Evolutionary conservation across 176 grass and related monocot genomes (phyloP), one percentile per base, ranked within the genome.

Genomic region (Lolium rigidum): DNA sequence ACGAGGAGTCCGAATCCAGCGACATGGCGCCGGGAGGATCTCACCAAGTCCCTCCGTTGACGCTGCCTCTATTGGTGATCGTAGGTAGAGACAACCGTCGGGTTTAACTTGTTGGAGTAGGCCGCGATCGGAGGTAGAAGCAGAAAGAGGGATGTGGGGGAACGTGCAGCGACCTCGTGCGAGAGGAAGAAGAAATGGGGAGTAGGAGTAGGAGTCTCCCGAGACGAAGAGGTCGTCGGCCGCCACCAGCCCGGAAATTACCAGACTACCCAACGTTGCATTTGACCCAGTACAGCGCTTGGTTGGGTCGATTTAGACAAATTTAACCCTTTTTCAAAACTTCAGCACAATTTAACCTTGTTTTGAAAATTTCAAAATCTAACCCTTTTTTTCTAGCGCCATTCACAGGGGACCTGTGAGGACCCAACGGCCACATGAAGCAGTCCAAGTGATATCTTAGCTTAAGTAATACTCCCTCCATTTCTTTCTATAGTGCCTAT

Each of bases 1-100:
- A 97, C 47, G 95, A 95, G 76, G 84, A 74, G 43, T 92, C 93
- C 86, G 95, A 98, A 69, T 95, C 95, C 63, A 94, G 80, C 74
- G 88, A 98, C 95, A 98, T 98, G 85, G 38, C 64, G 78, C 20
- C 57, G 57, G 79, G 47, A 63, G 84, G 74, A 35, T 86, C 69
- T 79, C 82, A 43, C 82, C 41, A 49, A 80, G 86, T 60, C 50
- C 74, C 51, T 26, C 65, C 80, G 74, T 46, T 65, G 60, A 52
- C 31, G 69, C 12, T 55, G 71, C 79, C 51, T 58, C 68, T 38
- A 9, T 22, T 61, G 38, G 73, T 31, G 68, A 57, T 54, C 43
- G 35, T 63, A 59, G 21, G 54, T 26, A 41, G 72, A 77, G 54
- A 78, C 28, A 67, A 24, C 63, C 25, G 73, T 82, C 43, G 43